Percentiles rank a stretch among this genome's conserved stretches.
Conservation (phyloP, 345 rosid genomes). For the Punica granatum region DNA sequence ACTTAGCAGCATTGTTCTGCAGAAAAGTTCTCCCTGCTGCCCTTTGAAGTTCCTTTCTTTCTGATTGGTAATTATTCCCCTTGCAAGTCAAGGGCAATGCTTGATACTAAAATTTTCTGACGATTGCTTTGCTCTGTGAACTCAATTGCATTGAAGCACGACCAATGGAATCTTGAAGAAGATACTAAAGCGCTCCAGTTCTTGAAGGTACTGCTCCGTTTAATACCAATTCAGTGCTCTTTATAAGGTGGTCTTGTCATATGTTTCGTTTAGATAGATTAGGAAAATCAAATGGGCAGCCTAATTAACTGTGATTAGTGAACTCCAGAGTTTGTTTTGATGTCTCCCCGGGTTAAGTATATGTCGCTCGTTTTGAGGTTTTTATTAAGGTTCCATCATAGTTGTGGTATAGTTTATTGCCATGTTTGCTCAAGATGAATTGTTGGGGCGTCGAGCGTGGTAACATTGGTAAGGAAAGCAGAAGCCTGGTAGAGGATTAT, state of each 20-base stretch:
- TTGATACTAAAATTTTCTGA: background rate
- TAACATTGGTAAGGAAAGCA: background rate
- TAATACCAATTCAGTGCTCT: no score
- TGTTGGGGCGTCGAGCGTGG: background rate
- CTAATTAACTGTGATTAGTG: no score
- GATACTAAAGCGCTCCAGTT: slow-evolving; percentile 69
- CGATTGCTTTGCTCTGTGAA: background rate
- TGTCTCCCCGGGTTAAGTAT: no score
- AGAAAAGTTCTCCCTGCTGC: no score
- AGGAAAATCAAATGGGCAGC: no score
- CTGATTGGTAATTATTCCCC: background rate
- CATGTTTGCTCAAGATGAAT: no score
- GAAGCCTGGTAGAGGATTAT: background rate
- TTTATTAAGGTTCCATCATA: no score
- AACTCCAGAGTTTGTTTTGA: no score
- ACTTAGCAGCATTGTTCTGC: background rate
- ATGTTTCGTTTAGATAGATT: no score
- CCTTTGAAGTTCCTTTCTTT: background rate
- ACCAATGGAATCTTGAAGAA: slow-evolving; percentile 61
- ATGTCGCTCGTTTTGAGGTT: no score
- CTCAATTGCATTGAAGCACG: slow-evolving; percentile 45
- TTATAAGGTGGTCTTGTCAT: no score
- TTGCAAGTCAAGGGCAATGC: background rate
- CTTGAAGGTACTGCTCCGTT: slow-evolving; percentile 37
- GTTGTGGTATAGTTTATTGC: no score